phyloP scores from a whole-genome alignment of 2,329 filamentous ascomycete genomes.

The Paecilomyces niveus region DNA sequence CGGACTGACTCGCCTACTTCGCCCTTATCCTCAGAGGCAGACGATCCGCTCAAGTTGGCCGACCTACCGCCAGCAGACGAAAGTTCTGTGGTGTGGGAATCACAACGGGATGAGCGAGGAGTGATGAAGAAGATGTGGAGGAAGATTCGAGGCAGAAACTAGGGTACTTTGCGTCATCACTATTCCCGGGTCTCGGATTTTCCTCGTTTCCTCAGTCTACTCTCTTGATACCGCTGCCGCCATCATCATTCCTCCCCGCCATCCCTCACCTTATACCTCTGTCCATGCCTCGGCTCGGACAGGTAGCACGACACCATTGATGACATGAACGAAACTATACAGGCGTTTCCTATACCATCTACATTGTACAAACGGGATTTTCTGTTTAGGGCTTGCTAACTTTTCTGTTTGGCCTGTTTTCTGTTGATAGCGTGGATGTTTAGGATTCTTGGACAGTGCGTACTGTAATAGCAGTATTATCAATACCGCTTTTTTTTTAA shows the following conservation, averaged over 20 bases:
- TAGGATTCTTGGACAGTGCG: neutral
- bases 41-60: conserved; percentile 50
- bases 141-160: conserved; percentile 27
- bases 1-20: conserved; percentile 37
- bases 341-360: neutral
- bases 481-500: neutral
- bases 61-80: conserved; percentile 42
- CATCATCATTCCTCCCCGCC: neutral
- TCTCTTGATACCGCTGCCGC: neutral
- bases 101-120: conserved; percentile 31
- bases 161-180: conserved; percentile 2
- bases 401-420: neutral
- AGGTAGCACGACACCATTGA: neutral
- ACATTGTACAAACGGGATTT: neutral
- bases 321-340: neutral
- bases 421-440: neutral
- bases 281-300: neutral
- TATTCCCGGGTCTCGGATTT: neutral
- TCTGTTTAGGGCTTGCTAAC: neutral
- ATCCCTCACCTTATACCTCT: neutral
- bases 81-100: conserved; percentile 36
- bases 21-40: conserved; percentile 54
- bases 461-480: neutral
- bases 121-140: conserved; percentile 40
- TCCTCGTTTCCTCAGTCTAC: conserved; percentile 1